Evolutionary conservation across 1,139 yeast species (phyloP).

Genomic region (Hemisphaericaspora lyxosophila): DNA sequence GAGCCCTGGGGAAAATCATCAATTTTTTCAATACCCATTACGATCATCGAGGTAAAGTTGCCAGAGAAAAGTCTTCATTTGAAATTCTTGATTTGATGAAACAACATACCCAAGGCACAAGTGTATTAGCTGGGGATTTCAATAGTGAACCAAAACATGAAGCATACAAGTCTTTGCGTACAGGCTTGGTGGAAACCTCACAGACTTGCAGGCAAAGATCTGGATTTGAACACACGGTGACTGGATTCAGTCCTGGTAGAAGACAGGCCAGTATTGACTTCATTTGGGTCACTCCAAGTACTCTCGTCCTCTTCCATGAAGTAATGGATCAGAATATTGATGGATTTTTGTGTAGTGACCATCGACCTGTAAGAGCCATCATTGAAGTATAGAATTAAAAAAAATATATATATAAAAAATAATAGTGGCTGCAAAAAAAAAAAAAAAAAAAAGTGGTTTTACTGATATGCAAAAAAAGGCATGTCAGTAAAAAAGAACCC

Average conservation of each 20-base stretch:
- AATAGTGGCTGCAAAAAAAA: background rate
- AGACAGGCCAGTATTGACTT: conserved; percentile 26
- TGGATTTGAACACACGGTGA: conserved; percentile 29
- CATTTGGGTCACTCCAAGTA: conserved; percentile 27
- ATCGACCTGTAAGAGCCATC: conserved; percentile 23
- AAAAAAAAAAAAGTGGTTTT: background rate
- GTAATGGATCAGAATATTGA: conserved; percentile 13
- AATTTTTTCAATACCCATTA: conserved; percentile 46
- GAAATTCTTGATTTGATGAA: conserved; percentile 34
- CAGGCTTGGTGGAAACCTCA: conserved; percentile 27
- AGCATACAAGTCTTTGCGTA: conserved; percentile 35
- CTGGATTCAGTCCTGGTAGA: conserved; percentile 34
- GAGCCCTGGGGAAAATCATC: conserved; percentile 17
- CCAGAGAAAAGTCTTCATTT: conserved; percentile 31
- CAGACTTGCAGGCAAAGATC: conserved; percentile 31
- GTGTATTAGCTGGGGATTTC: conserved; percentile 39
- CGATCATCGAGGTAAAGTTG: conserved; percentile 43
- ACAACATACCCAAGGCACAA: conserved; percentile 27
- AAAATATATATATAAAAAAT: background rate
- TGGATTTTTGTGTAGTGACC: conserved; percentile 18
- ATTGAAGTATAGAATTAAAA: conserved; percentile 15
- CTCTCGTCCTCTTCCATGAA: conserved; percentile 17
- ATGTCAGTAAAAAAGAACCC: too few relatives aligned
- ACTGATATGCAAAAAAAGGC: background rate
- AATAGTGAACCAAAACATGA: conserved; percentile 45